phyloP scores from a whole-genome alignment of 139 green algal species.

The Pleodorina starrii region DNA sequence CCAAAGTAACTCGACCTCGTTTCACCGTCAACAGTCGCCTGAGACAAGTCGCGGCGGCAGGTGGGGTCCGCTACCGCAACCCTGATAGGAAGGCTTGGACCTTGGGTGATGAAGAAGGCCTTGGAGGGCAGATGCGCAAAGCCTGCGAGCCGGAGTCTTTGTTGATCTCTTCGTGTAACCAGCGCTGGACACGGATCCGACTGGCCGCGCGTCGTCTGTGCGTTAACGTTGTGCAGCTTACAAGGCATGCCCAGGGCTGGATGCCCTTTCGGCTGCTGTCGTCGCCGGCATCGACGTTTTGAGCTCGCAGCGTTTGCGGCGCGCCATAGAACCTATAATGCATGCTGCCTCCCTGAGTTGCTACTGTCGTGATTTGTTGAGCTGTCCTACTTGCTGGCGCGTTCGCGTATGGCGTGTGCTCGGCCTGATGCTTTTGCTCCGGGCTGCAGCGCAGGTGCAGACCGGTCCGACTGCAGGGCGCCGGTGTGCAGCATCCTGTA shows the following conservation, averaged over 20 bases:
- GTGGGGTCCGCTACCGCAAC: too few relatives aligned
- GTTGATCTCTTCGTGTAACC: too few relatives aligned
- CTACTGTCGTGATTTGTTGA: background rate
- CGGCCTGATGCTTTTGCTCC: background rate
- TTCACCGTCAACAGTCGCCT: background rate
- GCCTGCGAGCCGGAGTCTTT: too few relatives aligned
- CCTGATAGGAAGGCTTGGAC: too few relatives aligned
- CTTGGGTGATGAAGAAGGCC: too few relatives aligned
- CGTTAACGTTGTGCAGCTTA: background rate
- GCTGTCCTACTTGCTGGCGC: background rate
- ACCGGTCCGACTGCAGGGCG: background rate
- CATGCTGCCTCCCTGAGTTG: background rate
- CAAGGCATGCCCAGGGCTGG: background rate
- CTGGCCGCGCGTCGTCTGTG: background rate
- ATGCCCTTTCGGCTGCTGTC: background rate
- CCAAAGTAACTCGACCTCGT: background rate
- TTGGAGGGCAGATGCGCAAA: too few relatives aligned
- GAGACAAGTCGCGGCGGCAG: background rate
- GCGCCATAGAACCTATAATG: background rate
- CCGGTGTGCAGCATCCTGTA: background rate
- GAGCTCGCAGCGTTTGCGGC: conserved; percentile 22
- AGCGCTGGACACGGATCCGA: background rate
- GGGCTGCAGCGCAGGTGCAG: background rate
- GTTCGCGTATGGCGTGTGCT: background rate
- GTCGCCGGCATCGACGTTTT: conserved; percentile 8